Conservation (phyloP, 495 filamentous ascomycete species). For the Aspergillus carlsbadensis region DNA sequence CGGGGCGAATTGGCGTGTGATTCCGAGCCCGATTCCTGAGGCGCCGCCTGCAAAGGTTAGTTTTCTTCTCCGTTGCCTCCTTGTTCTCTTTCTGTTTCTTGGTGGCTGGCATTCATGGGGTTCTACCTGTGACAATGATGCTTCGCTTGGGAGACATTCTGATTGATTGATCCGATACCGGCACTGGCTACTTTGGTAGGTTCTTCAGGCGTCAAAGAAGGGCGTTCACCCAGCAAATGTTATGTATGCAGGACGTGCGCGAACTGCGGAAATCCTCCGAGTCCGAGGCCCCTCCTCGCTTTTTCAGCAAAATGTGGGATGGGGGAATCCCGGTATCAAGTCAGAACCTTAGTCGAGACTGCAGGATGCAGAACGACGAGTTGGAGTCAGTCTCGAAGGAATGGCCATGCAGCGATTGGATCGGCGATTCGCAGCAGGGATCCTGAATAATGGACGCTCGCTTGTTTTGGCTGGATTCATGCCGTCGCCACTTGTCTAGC, state of each 20-base stretch:
- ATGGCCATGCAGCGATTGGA: neutral
- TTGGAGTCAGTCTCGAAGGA: neutral
- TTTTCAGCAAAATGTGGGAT: constrained; percentile 17
- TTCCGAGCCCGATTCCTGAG: constrained; percentile 53
- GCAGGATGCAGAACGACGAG: neutral
- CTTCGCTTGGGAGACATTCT: constrained; percentile 21
- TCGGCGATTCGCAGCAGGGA: neutral
- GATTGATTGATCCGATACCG: constrained; percentile 4
- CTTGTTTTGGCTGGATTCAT: constrained; percentile 1
- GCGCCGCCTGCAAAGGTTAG: constrained; percentile 41
- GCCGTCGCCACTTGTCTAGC: neutral
- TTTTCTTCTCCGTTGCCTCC: neutral
- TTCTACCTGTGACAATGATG: constrained; percentile 31
- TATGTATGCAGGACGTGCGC: neutral
- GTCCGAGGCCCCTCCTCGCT: neutral
- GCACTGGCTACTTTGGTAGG: neutral
- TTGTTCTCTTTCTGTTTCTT: neutral
- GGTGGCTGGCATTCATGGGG: neutral
- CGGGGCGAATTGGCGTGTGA: constrained; percentile 47
- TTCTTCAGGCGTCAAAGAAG: neutral
- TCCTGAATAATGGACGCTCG: neutral
- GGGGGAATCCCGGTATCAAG: constrained; percentile 27
- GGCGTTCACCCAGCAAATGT: neutral
- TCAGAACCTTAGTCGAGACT: too few relatives aligned
- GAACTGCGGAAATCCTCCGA: constrained; percentile 6